phyloP scores from a whole-genome alignment of 208 protist genomes.

The Trypanosoma platydactyli region DNA sequence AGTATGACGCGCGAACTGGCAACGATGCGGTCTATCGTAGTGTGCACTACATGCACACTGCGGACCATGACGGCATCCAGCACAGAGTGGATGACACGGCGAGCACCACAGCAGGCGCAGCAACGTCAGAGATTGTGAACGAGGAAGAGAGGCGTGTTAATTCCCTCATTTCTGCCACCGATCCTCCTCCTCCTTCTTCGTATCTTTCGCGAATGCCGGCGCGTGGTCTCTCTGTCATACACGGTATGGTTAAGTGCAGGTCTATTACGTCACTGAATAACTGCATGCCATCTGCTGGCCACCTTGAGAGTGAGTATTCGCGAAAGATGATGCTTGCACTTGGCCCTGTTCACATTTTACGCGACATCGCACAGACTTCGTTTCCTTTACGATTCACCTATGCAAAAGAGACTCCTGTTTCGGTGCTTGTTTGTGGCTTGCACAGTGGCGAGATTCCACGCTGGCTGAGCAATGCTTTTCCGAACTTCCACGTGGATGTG shows the following conservation, averaged over 20 bases:
- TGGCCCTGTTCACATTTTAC: conserved; percentile 79
- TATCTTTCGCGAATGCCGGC: conserved; percentile 76
- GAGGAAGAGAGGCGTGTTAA: conserved; percentile 20
- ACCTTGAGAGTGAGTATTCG: conserved; percentile 74
- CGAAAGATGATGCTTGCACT: conserved; percentile 87
- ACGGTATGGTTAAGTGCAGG: conserved; percentile 88
- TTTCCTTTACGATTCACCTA: conserved; percentile 73
- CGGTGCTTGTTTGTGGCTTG: conserved; percentile 80
- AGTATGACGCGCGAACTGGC: conserved; percentile 62
- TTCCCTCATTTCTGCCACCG: no score
- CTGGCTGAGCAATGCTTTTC: conserved; percentile 79
- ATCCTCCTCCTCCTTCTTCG: neutral
- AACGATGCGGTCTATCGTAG: conserved; percentile 89
- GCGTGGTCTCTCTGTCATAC: conserved; percentile 59
- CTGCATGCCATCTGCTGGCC: conserved; percentile 73
- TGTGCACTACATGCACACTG: conserved; percentile 68
- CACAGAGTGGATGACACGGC: neutral
- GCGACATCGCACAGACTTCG: conserved; percentile 56
- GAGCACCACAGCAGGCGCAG: neutral
- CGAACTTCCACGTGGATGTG: conserved; percentile 84
- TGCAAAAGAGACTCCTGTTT: conserved; percentile 59
- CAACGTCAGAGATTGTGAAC: conserved; percentile 10
- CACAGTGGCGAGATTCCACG: conserved; percentile 81
- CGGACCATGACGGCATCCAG: neutral
- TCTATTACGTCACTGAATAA: conserved; percentile 73